Conservation (phyloP, 768 basidiomycete species). For the Guyanaporus albipodus region DNA sequence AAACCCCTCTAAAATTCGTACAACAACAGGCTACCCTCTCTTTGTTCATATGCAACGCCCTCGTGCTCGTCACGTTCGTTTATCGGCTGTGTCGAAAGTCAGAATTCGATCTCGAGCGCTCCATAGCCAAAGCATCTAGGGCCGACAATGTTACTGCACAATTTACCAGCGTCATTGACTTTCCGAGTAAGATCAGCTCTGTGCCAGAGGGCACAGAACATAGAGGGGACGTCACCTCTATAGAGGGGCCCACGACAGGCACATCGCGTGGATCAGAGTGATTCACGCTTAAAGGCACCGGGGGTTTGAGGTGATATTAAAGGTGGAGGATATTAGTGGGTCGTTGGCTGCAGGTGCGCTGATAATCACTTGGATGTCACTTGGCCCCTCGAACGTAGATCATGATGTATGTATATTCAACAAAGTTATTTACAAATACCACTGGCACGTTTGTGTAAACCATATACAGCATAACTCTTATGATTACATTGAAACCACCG, state of each 20-base stretch:
- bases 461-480: too few relatives aligned
- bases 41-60: constrained; percentile 20
- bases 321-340: too few relatives aligned
- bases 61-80: constrained; percentile 17
- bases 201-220: background rate
- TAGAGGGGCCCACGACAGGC: background rate
- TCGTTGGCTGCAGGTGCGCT: too few relatives aligned
- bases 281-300: too few relatives aligned
- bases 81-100: constrained; percentile 11
- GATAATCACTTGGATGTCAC: too few relatives aligned
- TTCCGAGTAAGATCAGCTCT: constrained; percentile 15
- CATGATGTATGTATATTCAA: too few relatives aligned
- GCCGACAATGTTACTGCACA: background rate
- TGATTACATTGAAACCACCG: too few relatives aligned
- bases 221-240: background rate
- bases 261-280: background rate
- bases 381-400: too few relatives aligned
- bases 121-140: background rate
- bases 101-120: background rate
- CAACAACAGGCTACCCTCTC: constrained; percentile 17
- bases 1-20: background rate
- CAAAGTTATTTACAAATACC: too few relatives aligned
- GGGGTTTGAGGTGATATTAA: too few relatives aligned
- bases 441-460: too few relatives aligned
- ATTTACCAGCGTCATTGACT: constrained; percentile 17